Percentiles rank a stretch among this genome's conserved stretches.
Conservation (phyloP, 1,139 yeast genomes). For the Chernovozyma aurita region DNA sequence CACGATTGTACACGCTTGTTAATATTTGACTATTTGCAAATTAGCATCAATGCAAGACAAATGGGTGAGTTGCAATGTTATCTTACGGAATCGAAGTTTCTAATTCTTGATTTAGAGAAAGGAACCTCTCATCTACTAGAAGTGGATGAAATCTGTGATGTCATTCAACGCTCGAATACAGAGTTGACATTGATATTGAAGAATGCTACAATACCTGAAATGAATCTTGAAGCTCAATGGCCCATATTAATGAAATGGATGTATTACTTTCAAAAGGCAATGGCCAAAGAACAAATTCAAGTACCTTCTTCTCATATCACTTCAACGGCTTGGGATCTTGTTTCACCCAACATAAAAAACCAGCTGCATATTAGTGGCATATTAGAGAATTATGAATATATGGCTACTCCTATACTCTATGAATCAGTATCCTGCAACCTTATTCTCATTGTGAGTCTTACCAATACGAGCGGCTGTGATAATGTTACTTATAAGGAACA, state of each 20-base stretch:
- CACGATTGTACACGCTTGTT: conserved; percentile 12
- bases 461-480: conserved; percentile 24
- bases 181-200: conserved; percentile 35
- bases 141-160: conserved; percentile 30
- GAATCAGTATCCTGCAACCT: conserved; percentile 41
- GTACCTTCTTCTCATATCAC: conserved; percentile 47
- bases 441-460: conserved; percentile 43
- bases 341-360: conserved; percentile 10
- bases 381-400: conserved; percentile 16
- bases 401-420: conserved; percentile 31
- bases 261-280: conserved; percentile 8
- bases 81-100: conserved; percentile 36
- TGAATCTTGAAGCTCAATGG: conserved; percentile 30
- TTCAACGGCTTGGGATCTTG: conserved; percentile 45
- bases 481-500: conserved; percentile 30
- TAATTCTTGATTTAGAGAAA: conserved; percentile 31
- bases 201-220: conserved; percentile 41
- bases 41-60: conserved; percentile 31
- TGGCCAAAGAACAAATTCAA: conserved; percentile 10
- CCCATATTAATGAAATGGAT: conserved; percentile 39
- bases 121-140: conserved; percentile 32
- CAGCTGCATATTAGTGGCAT: background rate
- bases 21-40: conserved; percentile 41
- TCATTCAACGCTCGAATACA: conserved; percentile 18
- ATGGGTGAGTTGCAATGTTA: conserved; percentile 36